Percentiles rank a stretch among this genome's conserved stretches.
Evolutionary conservation across 441 rosid species (phyloP).

Genomic region (Omphalea diandra): DNA sequence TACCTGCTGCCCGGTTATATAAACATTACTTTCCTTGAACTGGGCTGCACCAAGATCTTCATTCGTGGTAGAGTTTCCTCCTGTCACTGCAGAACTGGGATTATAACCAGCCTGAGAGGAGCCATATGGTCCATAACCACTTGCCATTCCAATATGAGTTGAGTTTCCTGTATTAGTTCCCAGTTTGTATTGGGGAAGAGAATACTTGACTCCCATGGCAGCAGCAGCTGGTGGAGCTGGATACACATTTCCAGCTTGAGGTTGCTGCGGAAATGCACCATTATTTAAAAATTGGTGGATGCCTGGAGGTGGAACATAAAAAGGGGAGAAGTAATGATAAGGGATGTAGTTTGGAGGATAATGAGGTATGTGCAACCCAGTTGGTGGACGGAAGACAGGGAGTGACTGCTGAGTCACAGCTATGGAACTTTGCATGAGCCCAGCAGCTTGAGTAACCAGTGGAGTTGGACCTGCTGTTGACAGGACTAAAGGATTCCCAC

Average conservation of each 20-base stretch:
- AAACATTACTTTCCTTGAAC: conserved; percentile 77
- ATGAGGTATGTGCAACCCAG: conserved; percentile 82
- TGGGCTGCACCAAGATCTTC: conserved; percentile 79
- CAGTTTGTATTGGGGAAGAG: conserved; percentile 79
- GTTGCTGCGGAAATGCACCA: conserved; percentile 82
- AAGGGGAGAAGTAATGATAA: conserved; percentile 72
- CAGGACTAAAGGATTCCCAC: conserved; percentile 65
- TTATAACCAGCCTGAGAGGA: conserved; percentile 74
- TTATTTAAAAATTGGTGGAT: conserved; percentile 76
- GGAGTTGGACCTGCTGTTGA: conserved; percentile 72
- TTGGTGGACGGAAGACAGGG: conserved; percentile 74
- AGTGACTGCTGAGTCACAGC: conserved; percentile 79
- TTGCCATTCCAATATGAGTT: conserved; percentile 58
- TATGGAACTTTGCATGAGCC: conserved; percentile 78
- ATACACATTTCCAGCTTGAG: conserved; percentile 73
- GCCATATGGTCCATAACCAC: no score
- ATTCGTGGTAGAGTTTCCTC: conserved; percentile 66
- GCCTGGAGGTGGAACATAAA: conserved; percentile 71
- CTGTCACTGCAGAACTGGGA: conserved; percentile 55
- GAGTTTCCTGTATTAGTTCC: conserved; percentile 68
- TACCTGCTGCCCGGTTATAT: conserved; percentile 77
- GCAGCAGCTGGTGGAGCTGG: conserved; percentile 72
- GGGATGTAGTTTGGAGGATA: conserved; percentile 85
- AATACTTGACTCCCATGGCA: conserved; percentile 70
- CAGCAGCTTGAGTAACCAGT: conserved; percentile 73